phyloP scores from a whole-genome alignment of 257 asterid species.

The Rubia yunnanensis region DNA sequence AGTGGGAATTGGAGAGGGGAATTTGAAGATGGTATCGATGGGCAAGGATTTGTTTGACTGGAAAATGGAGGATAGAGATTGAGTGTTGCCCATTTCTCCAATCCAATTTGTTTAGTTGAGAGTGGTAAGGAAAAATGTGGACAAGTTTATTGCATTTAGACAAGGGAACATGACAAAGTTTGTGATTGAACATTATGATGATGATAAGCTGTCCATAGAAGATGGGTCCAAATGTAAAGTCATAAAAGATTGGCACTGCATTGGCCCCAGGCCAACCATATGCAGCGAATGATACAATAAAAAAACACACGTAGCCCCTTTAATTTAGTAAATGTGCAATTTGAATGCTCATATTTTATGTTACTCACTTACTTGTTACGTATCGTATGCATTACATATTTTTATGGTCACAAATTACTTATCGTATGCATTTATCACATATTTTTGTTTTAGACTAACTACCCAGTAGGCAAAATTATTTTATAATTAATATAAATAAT shows the following conservation, averaged over 20 bases:
- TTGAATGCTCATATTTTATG: too few species aligned
- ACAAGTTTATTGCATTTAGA: neutral
- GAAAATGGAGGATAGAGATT: constrained; percentile 1
- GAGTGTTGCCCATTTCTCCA: constrained; percentile 35
- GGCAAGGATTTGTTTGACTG: constrained; percentile 28
- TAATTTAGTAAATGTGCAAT: too few species aligned
- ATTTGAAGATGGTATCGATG: constrained; percentile 48
- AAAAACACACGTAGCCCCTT: too few species aligned
- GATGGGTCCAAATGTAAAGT: constrained; percentile 1
- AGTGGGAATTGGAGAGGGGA: constrained; percentile 55
- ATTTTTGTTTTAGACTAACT: too few species aligned
- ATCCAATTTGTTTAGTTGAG: constrained; percentile 6
- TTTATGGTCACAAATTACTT: too few species aligned
- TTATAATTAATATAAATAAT: too few species aligned
- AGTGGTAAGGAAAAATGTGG: neutral
- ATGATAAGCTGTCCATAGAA: neutral
- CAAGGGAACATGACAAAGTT: neutral
- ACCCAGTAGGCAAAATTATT: too few species aligned
- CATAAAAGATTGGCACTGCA: neutral
- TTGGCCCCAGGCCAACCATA: neutral
- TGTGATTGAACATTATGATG: neutral
- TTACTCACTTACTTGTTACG: too few species aligned
- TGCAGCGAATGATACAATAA: neutral
- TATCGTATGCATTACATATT: too few species aligned
- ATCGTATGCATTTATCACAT: too few species aligned